These are phyloP conservation scores for Phlebopus sp. DNA, from an alignment of 1,284 basidiomycete species.

Conservation along the genomic window DNA sequence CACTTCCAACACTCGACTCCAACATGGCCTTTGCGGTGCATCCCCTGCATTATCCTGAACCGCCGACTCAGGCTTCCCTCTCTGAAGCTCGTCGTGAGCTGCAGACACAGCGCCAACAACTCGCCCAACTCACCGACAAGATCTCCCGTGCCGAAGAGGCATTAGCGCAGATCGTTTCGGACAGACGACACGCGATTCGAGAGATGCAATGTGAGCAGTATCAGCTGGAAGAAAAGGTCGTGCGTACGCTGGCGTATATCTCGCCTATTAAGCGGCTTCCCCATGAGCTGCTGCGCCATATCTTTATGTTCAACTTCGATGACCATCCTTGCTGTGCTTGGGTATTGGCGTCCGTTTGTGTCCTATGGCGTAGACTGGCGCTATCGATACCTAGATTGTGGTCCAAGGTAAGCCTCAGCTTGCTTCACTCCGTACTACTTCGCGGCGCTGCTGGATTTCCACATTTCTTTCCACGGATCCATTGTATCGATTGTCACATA, in stretches of 20 bases:
- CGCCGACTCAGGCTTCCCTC: conserved; percentile 51
- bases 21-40: conserved; percentile 20
- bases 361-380: conserved; percentile 58
- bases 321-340: conserved; percentile 66
- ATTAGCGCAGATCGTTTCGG: conserved; percentile 55
- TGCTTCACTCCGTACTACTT: conserved; percentile 1
- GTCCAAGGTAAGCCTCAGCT: conserved; percentile 58
- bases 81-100: conserved; percentile 46
- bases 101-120: conserved; percentile 31
- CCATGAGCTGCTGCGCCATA: conserved; percentile 59
- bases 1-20: conserved; percentile 4
- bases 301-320: conserved; percentile 66
- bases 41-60: conserved; percentile 38
- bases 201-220: conserved; percentile 49
- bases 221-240: conserved; percentile 45
- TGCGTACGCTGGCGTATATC: conserved; percentile 55
- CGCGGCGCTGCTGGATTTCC: conserved; percentile 5
- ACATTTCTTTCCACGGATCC: conserved; percentile 4
- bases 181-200: conserved; percentile 49
- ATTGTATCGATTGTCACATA: neutral
- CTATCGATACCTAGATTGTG: conserved; percentile 64
- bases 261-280: conserved; percentile 68
- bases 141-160: conserved; percentile 48
- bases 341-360: conserved; percentile 63
- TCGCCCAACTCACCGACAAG: conserved; percentile 35